Evolutionary conservation across 2,329 filamentous ascomycete genomes (phyloP).

Genomic region (Arthrobotrys entomopaga): DNA sequence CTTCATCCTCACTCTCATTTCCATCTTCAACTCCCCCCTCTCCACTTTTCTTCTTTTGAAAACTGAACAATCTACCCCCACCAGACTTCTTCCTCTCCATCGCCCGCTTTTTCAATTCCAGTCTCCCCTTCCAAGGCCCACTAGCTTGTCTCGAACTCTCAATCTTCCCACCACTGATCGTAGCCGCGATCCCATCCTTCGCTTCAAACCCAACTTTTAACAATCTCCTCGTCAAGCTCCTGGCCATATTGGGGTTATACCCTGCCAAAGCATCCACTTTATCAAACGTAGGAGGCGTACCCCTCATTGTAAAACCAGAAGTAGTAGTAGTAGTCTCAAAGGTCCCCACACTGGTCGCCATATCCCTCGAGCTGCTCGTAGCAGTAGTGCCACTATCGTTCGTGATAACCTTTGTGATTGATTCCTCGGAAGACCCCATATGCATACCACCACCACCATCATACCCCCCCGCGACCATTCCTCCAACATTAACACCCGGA

Average conservation of each 20-base stretch:
- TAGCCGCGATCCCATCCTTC: slow-evolving; percentile 29
- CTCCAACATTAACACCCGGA: background rate
- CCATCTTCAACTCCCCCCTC: slow-evolving; percentile 5
- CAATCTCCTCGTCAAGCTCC: slow-evolving; percentile 44
- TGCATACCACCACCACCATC: no score
- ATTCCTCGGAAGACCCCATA: no score
- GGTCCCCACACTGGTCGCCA: slow-evolving; percentile 20
- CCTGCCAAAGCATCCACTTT: slow-evolving; percentile 31
- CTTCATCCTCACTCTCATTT: background rate
- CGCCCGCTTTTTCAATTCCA: slow-evolving; percentile 38
- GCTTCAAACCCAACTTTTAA: slow-evolving; percentile 47
- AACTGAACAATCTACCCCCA: slow-evolving; percentile 33
- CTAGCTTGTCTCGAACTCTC: slow-evolving; percentile 8
- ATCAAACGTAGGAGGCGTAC: slow-evolving; percentile 38
- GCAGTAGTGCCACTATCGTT: background rate
- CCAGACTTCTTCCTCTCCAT: slow-evolving; percentile 28
- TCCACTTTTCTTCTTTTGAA: slow-evolving; percentile 27
- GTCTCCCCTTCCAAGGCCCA: slow-evolving; percentile 37
- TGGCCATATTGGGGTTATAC: slow-evolving; percentile 49
- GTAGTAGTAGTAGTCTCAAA: slow-evolving; percentile 11
- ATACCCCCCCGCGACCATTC: background rate
- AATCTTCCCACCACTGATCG: background rate
- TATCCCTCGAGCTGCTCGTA: background rate
- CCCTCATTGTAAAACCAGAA: slow-evolving; percentile 35
- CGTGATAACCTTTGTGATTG: background rate